These are phyloP conservation scores for Lepraria neglecta DNA, from an alignment of 495 filamentous ascomycete species.

Conservation along the genomic window DNA sequence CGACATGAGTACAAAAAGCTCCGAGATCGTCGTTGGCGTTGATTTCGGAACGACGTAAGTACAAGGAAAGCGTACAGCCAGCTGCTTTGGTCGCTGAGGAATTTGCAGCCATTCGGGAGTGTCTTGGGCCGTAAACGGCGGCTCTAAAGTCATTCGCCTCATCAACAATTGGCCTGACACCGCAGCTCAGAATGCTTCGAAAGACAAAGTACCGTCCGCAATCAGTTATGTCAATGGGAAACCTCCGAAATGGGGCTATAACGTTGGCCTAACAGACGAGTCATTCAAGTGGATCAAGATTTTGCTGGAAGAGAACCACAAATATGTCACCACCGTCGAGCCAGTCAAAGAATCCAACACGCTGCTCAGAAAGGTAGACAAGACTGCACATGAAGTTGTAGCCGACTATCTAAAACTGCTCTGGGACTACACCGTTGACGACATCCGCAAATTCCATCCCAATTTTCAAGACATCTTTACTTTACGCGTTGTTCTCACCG, in stretches of 20 bases:
- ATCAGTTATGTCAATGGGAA: slow-evolving; percentile 22
- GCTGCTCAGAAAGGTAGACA: slow-evolving; percentile 27
- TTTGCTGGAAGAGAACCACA: slow-evolving; percentile 22
- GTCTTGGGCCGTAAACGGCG: slow-evolving; percentile 24
- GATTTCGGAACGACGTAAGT: slow-evolving; percentile 26
- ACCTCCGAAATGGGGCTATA: slow-evolving; percentile 21
- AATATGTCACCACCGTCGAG: slow-evolving; percentile 21
- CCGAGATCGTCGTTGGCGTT: slow-evolving; percentile 22
- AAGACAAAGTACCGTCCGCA: slow-evolving; percentile 22
- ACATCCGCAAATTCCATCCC: slow-evolving; percentile 36
- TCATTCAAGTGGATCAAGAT: slow-evolving; percentile 24
- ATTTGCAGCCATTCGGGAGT: slow-evolving; percentile 19
- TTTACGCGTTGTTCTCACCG: slow-evolving; percentile 39
- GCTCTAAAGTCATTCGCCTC: slow-evolving; percentile 16
- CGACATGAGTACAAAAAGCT: slow-evolving; percentile 14
- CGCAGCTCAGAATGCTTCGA: slow-evolving; percentile 18
- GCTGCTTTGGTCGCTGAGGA: not conserved
- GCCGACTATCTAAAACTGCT: slow-evolving; percentile 34
- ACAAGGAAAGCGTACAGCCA: not conserved
- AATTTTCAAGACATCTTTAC: slow-evolving; percentile 33
- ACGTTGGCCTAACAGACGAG: slow-evolving; percentile 19
- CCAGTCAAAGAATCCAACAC: slow-evolving; percentile 22
- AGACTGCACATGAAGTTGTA: slow-evolving; percentile 34
- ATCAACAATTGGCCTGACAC: slow-evolving; percentile 26
- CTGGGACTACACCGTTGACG: slow-evolving; percentile 30